Percentiles rank a stretch among this genome's conserved stretches.
Conservation (phyloP, 2,329 filamentous ascomycete species). For the Xylariaceae sp. region DNA sequence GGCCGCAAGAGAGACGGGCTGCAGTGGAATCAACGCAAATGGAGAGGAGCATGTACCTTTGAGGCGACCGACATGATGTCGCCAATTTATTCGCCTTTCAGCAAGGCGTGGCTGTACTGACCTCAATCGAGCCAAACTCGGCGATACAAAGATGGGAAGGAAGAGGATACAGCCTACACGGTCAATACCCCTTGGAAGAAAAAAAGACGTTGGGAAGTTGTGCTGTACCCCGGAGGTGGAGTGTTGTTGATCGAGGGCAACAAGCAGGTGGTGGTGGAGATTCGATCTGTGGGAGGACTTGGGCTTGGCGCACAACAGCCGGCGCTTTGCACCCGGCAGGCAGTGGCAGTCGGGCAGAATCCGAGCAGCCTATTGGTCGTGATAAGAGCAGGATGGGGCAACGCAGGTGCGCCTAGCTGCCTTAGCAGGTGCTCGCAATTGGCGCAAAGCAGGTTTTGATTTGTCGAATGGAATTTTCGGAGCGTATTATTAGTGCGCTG, state of each 20-base stretch:
- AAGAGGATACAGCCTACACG: conserved; percentile 34
- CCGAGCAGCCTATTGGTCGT: conserved; percentile 10
- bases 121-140: conserved; percentile 30
- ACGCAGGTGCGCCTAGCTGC: neutral
- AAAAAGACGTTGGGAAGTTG: conserved; percentile 16
- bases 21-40: neutral
- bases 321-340: neutral
- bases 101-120: conserved; percentile 40
- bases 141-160: conserved; percentile 21
- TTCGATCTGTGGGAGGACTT: conserved; percentile 8
- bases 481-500: conserved; percentile 22
- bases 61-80: conserved; percentile 59
- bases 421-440: neutral
- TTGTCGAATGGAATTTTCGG: conserved; percentile 18
- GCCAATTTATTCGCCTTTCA: conserved; percentile 49
- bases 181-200: conserved; percentile 31
- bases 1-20: neutral
- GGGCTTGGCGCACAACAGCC: conserved; percentile 16
- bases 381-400: neutral
- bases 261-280: conserved; percentile 3
- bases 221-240: conserved; percentile 17
- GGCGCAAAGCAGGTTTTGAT: conserved; percentile 10
- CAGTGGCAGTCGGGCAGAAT: conserved; percentile 14
- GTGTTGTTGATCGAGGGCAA: conserved; percentile 12
- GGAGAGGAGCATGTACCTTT: conserved; percentile 43